Evolutionary conservation across 2,329 filamentous ascomycete species (phyloP).

Genomic region (Colletotrichum gloeosporioides): DNA sequence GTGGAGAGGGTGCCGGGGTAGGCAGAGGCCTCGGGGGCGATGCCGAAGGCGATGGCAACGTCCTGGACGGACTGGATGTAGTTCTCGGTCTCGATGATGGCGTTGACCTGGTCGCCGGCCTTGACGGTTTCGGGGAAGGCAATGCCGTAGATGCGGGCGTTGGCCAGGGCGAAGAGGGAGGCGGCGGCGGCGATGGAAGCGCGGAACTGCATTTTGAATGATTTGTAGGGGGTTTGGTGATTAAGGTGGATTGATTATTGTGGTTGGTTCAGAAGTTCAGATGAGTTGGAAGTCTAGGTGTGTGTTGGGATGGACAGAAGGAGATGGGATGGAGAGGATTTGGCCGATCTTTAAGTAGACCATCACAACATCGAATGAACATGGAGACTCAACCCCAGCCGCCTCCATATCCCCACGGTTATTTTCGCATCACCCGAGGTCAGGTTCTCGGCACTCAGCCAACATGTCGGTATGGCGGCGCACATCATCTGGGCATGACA

Average conservation of each 20-base stretch:
- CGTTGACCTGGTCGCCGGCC: constrained; percentile 35
- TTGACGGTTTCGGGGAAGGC: constrained; percentile 43
- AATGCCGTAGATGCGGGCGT: constrained; percentile 49
- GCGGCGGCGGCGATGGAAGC: constrained; percentile 26
- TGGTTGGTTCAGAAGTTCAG: background rate
- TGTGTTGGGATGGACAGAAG: background rate
- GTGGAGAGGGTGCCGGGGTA: constrained; percentile 28
- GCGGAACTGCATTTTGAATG: constrained; percentile 25
- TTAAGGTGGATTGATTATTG: too few species aligned
- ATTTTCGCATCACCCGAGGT: background rate
- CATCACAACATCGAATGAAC: background rate
- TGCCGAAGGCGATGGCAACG: constrained; percentile 49
- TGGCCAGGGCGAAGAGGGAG: constrained; percentile 28
- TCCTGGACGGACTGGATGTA: constrained; percentile 52
- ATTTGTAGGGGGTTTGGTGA: background rate
- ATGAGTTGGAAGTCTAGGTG: background rate
- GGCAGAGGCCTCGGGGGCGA: constrained; percentile 25
- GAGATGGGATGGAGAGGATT: background rate
- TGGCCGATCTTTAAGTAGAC: background rate
- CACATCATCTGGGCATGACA: background rate
- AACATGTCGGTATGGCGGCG: background rate
- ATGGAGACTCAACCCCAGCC: background rate
- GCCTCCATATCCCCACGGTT: background rate
- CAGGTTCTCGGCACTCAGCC: background rate
- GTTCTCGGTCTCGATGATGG: constrained; percentile 42